Conservation (phyloP, 805 yeast genomes). For the Kuraishia ogatae region DNA sequence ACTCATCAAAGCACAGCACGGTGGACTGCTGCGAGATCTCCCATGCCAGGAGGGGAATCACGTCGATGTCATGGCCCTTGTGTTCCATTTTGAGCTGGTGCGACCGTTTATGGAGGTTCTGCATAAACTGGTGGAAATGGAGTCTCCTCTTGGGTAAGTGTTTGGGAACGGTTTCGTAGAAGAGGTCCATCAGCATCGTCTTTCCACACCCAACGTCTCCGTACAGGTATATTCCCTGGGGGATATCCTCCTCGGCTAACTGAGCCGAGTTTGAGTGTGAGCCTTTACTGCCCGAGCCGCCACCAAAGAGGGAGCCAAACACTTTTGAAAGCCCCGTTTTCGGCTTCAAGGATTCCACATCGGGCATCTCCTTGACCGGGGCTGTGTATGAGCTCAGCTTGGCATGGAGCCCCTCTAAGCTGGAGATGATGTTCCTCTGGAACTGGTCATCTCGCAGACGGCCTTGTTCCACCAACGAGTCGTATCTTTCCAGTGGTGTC, state of each 20-base stretch:
- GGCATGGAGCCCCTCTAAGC: conserved; percentile 50
- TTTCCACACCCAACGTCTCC: conserved; percentile 99
- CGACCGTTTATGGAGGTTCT: conserved; percentile 77
- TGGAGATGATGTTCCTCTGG: conserved; percentile 66
- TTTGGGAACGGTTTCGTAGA: conserved; percentile 73
- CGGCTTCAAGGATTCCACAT: conserved; percentile 41
- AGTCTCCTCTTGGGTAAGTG: conserved; percentile 73
- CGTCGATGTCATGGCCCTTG: conserved; percentile 67
- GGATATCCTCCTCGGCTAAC: conserved; percentile 27
- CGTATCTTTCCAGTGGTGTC: conserved; percentile 21
- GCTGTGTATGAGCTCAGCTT: conserved; percentile 51
- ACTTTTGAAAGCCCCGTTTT: conserved; percentile 31
- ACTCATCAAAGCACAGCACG: conserved; percentile 90
- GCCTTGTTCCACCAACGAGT: conserved; percentile 24
- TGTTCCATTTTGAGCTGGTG: conserved; percentile 64
- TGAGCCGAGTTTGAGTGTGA: conserved; percentile 1
- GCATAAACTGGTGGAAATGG: conserved; percentile 98
- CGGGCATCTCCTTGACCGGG: conserved; percentile 46
- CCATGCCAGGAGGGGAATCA: conserved; percentile 75
- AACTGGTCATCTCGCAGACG: conserved; percentile 63
- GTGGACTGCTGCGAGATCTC: conserved; percentile 73
- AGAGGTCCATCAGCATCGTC: conserved; percentile 96
- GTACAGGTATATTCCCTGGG: conserved; percentile 81
- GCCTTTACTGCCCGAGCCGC: conserved; percentile 2
- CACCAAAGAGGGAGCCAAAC: conserved; percentile 21